Percentiles rank a stretch among this genome's conserved stretches.
Evolutionary conservation across 2,329 filamentous ascomycete species (phyloP).

Genomic region (Capronia americana): DNA sequence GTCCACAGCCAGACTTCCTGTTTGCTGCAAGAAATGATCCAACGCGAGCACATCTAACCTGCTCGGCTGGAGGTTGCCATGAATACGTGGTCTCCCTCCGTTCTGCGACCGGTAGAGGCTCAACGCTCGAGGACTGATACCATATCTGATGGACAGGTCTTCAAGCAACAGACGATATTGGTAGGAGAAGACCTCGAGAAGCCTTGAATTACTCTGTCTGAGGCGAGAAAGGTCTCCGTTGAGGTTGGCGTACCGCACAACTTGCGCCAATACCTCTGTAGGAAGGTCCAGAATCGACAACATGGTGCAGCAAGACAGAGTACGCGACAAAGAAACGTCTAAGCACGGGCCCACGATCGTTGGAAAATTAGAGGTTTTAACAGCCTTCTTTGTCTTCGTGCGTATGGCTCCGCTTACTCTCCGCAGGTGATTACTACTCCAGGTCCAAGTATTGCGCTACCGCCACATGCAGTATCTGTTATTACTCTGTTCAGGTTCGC

Average conservation of each 20-base stretch:
- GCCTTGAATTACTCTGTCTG: conserved; percentile 12
- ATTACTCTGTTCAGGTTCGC: neutral
- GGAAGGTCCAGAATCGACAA: conserved; percentile 20
- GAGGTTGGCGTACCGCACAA: conserved; percentile 24
- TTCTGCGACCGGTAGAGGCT: conserved; percentile 9
- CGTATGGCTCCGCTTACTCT: neutral
- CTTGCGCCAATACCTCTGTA: conserved; percentile 22
- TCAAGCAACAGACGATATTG: conserved; percentile 14
- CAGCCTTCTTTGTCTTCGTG: neutral
- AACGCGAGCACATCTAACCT: conserved; percentile 19
- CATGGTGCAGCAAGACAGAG: conserved; percentile 5
- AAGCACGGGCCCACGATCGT: neutral
- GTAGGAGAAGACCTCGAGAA: neutral
- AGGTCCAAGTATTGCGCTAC: neutral
- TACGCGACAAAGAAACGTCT: neutral
- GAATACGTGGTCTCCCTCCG: neutral
- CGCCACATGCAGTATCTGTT: conserved; percentile 9
- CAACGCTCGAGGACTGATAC: conserved; percentile 13
- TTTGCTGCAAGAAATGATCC: conserved; percentile 20
- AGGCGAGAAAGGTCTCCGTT: conserved; percentile 23
- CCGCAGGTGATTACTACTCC: conserved; percentile 16
- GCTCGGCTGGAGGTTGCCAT: neutral
- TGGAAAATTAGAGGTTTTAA: neutral
- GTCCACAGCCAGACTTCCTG: conserved; percentile 14
- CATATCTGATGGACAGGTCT: conserved; percentile 12